Percentiles rank a stretch among this genome's conserved stretches.
Conservation (phyloP, 2,329 filamentous ascomycete species). For the Fusarium pseudoanthophilum region DNA sequence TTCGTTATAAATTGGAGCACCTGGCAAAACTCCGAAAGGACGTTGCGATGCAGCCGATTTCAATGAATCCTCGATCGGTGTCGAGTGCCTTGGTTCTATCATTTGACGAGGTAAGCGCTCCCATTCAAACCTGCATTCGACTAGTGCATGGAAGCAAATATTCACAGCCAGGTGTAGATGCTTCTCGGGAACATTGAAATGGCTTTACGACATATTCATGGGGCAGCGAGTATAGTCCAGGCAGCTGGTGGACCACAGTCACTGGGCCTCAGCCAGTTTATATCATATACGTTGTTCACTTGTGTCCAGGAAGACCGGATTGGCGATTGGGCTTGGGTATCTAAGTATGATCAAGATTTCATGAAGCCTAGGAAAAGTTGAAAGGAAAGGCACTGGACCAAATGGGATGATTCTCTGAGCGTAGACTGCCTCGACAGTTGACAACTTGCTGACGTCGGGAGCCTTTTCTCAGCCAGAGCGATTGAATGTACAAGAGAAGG, state of each 20-base stretch:
- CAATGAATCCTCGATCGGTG: neutral
- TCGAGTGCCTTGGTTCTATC: neutral
- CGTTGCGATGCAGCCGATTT: neutral
- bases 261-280: neutral
- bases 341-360: neutral
- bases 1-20: neutral
- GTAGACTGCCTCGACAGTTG: neutral
- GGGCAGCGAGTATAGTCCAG: neutral
- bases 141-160: neutral
- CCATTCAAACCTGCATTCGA: too few relatives aligned
- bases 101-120: neutral
- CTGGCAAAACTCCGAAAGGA: neutral
- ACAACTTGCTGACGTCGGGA: neutral
- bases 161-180: rapidly evolving
- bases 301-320: neutral
- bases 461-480: neutral
- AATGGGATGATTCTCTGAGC: neutral
- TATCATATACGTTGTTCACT: neutral
- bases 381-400: neutral
- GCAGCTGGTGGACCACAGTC: neutral
- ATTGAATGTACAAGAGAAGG: neutral
- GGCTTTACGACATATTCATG: neutral
- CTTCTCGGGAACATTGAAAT: neutral
- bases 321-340: neutral
- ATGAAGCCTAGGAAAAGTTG: neutral